These are phyloP conservation scores for Cladosporium halotolerans DNA, from an alignment of 2,329 filamentous ascomycete species.

Conservation along the genomic window DNA sequence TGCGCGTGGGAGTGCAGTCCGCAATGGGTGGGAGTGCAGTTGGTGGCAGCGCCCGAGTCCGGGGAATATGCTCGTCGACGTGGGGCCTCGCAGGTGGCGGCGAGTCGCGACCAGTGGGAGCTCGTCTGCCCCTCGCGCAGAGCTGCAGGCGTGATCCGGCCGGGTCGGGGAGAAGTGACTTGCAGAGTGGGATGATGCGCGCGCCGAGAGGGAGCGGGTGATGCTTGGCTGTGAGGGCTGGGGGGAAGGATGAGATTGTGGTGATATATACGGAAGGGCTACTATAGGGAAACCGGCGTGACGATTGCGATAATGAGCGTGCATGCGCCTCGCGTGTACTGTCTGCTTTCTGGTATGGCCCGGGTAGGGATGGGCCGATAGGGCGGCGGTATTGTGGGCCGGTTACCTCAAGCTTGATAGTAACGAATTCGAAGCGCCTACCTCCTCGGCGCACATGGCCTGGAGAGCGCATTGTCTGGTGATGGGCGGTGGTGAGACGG, in stretches of 20 bases:
- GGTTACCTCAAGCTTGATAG: slow-evolving; percentile 4
- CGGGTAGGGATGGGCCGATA: slow-evolving; percentile 10
- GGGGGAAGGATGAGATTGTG: no score
- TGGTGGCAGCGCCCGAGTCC: background rate
- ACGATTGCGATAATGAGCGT: no score
- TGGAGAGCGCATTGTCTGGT: no score
- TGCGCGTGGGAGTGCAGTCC: slow-evolving; percentile 4
- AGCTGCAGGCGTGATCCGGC: slow-evolving; percentile 9
- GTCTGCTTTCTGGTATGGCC: background rate
- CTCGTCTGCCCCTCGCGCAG: slow-evolving; percentile 4
- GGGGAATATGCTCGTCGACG: background rate
- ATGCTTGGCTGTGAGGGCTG: slow-evolving; percentile 3
- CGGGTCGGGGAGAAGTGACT: slow-evolving; percentile 16
- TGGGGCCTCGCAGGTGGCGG: slow-evolving; percentile 9
- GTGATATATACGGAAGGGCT: no score
- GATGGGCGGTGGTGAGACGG: no score
- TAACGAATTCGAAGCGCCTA: background rate
- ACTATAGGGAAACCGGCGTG: no score
- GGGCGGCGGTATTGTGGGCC: slow-evolving; percentile 3
- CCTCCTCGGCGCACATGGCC: background rate
- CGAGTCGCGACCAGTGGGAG: slow-evolving; percentile 10
- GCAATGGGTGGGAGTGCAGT: background rate
- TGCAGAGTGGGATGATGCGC: slow-evolving; percentile 25
- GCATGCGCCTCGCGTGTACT: background rate
- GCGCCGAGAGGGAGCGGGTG: background rate